Conservation (phyloP, 805 yeast genomes). For the Komagataella phaffii region DNA sequence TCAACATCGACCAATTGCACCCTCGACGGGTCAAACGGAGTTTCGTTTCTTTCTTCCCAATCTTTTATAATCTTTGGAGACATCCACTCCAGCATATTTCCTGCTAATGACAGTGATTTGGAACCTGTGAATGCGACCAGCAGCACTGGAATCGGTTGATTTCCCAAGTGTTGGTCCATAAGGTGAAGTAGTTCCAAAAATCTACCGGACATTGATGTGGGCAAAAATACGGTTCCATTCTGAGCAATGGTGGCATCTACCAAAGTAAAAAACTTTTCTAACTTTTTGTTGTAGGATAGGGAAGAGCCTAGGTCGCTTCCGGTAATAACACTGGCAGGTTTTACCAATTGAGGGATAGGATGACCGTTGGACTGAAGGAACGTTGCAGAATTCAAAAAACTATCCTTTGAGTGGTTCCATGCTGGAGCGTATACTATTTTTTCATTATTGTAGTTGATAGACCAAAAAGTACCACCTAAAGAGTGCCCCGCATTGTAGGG, state of each 20-base stretch:
- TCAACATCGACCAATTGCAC: conserved; percentile 43
- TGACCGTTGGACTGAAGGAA: conserved; percentile 43
- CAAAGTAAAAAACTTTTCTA: conserved; percentile 47
- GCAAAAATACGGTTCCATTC: conserved; percentile 75
- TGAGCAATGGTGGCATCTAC: conserved; percentile 53
- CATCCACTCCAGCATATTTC: conserved; percentile 94
- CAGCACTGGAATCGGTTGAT: conserved; percentile 55
- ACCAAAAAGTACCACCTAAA: conserved; percentile 90
- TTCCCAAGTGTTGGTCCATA: conserved; percentile 52
- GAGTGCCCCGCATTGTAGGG: conserved; percentile 90
- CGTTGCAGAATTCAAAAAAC: conserved; percentile 64
- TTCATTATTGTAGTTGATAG: conserved; percentile 58
- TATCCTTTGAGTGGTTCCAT: conserved; percentile 91
- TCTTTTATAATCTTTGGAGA: conserved; percentile 71
- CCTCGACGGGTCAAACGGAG: conserved; percentile 68
- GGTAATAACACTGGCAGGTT: conserved; percentile 79
- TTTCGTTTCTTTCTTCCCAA: conserved; percentile 63
- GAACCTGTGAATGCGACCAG: conserved; percentile 71
- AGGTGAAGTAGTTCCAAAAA: conserved; percentile 66
- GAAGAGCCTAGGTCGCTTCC: conserved; percentile 56
- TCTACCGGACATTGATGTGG: conserved; percentile 71
- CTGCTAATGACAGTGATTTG: conserved; percentile 66
- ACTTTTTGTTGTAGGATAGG: conserved; percentile 45
- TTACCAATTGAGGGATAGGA: conserved; percentile 33
- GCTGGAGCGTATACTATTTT: conserved; percentile 78